Evolutionary conservation across 768 basidiomycete genomes (phyloP), one percentile per base, ranked within the genome.

Genomic region (Pulveroboletus sp.): DNA sequence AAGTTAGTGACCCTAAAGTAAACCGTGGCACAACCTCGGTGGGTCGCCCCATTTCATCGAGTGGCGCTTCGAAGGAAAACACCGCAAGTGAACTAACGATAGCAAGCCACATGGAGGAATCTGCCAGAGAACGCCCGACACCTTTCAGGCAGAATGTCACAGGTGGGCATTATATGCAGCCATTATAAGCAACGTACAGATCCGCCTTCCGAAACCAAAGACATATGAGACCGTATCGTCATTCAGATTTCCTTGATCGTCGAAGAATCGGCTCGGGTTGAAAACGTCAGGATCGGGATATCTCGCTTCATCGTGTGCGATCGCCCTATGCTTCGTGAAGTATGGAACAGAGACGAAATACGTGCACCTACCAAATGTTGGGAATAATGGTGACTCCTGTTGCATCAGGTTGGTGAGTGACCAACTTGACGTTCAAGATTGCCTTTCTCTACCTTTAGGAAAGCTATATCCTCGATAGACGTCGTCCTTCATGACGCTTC

Each of bases 381-480:
- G 51, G 51, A 35, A 52, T 48, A 12, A 52, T 38, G 35, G 16
- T 38, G 23, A 36, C 39, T 13, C 51, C 51, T 52, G 36, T 49
- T 9, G 11, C 12, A 23, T 32, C 30, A 39, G 20, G 19, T 27
- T 1, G 19, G 27, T 24, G 31, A 46, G 8, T 26, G 19, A 7
- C 13, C 19, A 11, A 6, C 6, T 14, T 12, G 17, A 19, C 7
- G 14, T 17, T 29, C 6, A n/a, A n/a, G n/a, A 22, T 23, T 16
- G 3, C 12, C 17, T 2, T 3, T 26, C n/a, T 34, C 27, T 38
- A 49, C 51, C 51, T 38, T 49, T 52, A 7, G 51, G 46, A 41
- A 52, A 43, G 19, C 32, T 52, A 36, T 52, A 52, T 17, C 51
- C 51, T 27, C 40, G 47, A 26, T 52, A 52, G 26, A 52, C 22